These are phyloP conservation scores for Linderina pennispora DNA, from an alignment of 192 early-diverging fungal species.

Conservation along the genomic window DNA sequence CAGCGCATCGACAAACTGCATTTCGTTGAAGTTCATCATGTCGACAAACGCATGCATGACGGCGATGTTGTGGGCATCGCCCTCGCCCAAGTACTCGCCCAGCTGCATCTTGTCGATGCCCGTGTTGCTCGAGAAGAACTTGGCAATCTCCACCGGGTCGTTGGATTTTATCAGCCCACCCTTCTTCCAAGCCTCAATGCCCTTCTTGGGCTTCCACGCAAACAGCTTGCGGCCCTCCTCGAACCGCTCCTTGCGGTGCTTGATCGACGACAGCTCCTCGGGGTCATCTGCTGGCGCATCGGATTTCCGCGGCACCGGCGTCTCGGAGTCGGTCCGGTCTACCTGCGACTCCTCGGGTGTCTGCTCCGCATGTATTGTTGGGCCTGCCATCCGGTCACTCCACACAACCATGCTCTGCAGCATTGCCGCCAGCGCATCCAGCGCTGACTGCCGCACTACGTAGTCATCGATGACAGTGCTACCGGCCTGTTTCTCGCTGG, in stretches of 20 bases:
- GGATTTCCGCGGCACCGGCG: too few species aligned
- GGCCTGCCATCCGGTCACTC: constrained; percentile 48
- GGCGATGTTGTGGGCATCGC: constrained; percentile 83
- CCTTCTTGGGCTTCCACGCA: constrained; percentile 88
- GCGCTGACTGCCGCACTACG: constrained; percentile 51
- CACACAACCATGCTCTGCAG: constrained; percentile 63
- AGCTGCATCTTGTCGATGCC: constrained; percentile 83
- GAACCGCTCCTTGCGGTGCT: constrained; percentile 79
- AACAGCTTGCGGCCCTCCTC: constrained; percentile 74
- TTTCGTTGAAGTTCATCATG: constrained; percentile 69
- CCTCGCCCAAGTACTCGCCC: constrained; percentile 92
- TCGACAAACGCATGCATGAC: constrained; percentile 99
- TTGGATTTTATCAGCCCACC: constrained; percentile 57
- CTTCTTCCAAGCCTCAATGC: constrained; percentile 67
- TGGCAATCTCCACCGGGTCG: constrained; percentile 68
- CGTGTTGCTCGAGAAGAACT: constrained; percentile 54
- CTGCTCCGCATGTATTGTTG: background rate
- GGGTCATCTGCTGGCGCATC: too few species aligned
- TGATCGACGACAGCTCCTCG: constrained; percentile 72
- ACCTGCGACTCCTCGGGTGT: background rate
- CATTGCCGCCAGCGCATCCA: constrained; percentile 56
- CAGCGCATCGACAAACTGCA: constrained; percentile 75
- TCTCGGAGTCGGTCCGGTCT: background rate
- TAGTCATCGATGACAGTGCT: constrained; percentile 28
- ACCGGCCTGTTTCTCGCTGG: constrained; percentile 2